A percentile compares a stretch with the other conserved stretches of the same genome.
Conservation (phyloP, 768 basidiomycete species). For the Cantharellus anzutake region DNA sequence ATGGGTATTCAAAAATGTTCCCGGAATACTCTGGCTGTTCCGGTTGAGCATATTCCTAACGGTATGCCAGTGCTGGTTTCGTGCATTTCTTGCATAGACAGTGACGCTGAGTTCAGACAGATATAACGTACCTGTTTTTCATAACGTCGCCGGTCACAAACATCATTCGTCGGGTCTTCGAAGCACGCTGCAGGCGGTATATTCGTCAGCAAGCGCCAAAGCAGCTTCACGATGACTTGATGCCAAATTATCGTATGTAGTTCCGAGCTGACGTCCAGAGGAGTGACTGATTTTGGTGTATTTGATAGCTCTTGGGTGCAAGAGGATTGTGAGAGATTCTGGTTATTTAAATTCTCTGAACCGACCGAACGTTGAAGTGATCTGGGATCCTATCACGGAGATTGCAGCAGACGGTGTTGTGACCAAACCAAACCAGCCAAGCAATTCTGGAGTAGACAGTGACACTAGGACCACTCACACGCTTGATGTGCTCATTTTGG, state of each 20-base stretch:
- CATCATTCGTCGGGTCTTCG: not conserved
- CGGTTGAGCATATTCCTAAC: not conserved
- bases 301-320: not conserved
- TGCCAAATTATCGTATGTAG: not conserved
- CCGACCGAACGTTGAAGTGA: constrained; percentile 32
- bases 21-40: not conserved
- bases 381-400: constrained; percentile 19
- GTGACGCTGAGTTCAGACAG: too few relatives aligned
- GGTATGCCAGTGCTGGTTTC: not conserved
- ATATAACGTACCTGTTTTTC: not conserved
- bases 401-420: not conserved
- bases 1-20: not conserved
- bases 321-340: constrained; percentile 33
- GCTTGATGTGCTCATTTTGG: not conserved
- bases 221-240: not conserved
- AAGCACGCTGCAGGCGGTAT: not conserved
- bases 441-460: constrained; percentile 18
- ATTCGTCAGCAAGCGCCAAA: not conserved
- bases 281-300: not conserved
- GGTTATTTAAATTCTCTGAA: constrained; percentile 35
- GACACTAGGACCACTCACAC: constrained; percentile 15
- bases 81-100: too few relatives aligned
- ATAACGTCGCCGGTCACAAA: too few relatives aligned
- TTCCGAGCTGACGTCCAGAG: too few relatives aligned
- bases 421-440: not conserved